Evolutionary conservation across 202 grass and related monocot genomes (phyloP).

Genomic region (Saccharum hybrid): DNA sequence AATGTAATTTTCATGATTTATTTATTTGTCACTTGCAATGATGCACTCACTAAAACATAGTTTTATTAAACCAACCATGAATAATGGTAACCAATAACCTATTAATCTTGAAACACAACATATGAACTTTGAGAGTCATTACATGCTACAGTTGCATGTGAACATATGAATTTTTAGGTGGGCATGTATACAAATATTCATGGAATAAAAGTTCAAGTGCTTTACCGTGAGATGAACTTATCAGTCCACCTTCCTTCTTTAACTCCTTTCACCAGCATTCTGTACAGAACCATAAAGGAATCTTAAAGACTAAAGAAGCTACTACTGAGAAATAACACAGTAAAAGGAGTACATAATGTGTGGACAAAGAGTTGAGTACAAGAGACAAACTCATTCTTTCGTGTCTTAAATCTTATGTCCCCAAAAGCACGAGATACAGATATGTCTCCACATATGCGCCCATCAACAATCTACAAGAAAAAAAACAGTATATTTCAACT

Average conservation of each 20-base stretch:
- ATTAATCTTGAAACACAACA: slow-evolving; percentile 18
- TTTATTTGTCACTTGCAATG: neutral
- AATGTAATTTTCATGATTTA: neutral
- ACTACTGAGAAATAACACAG: neutral
- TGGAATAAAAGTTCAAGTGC: neutral
- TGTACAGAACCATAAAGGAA: slow-evolving; percentile 51
- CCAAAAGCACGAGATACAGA: slow-evolving; percentile 97
- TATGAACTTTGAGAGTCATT: slow-evolving; percentile 2
- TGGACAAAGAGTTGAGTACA: slow-evolving; percentile 40
- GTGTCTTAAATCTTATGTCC: slow-evolving; percentile 91
- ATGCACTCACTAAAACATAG: neutral
- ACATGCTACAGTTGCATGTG: slow-evolving; percentile 4
- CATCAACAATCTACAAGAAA: slow-evolving; percentile 77
- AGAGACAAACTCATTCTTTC: slow-evolving; percentile 90
- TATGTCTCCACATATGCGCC: slow-evolving; percentile 97
- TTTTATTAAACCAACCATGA: neutral
- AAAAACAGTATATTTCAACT: slow-evolving; percentile 3
- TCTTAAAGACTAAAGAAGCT: slow-evolving; percentile 33
- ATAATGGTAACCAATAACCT: neutral
- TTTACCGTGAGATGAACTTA: slow-evolving; percentile 87
- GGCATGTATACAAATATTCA: neutral
- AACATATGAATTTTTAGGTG: slow-evolving; percentile 21
- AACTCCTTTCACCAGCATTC: slow-evolving; percentile 89
- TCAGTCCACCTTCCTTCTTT: slow-evolving; percentile 80
- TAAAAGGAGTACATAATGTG: slow-evolving; percentile 19